Conservation (phyloP, 1,139 yeast species). For the Candida pseudoviswanathii region DNA sequence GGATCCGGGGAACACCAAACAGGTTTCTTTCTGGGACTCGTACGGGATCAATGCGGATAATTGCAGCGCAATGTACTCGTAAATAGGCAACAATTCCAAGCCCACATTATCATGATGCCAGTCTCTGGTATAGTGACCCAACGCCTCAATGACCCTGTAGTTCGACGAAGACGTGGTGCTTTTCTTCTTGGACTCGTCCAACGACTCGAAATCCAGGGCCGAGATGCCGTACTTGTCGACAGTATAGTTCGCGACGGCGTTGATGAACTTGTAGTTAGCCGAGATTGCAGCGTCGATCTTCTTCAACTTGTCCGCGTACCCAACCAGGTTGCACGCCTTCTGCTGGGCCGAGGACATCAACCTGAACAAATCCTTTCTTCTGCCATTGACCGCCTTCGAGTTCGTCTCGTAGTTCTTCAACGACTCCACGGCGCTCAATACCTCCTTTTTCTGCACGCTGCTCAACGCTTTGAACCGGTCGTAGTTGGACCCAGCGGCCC, state of each 20-base stretch:
- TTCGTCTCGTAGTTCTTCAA: conserved; percentile 47
- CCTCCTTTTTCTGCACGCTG: conserved; percentile 28
- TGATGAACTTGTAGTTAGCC: conserved; percentile 48
- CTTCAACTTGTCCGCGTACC: conserved; percentile 56
- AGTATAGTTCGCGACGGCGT: conserved; percentile 44
- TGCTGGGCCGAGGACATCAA: conserved; percentile 60
- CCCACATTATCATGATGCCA: conserved; percentile 51
- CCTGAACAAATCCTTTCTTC: conserved; percentile 48
- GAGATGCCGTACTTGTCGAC: conserved; percentile 42
- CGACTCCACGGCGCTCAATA: conserved; percentile 54
- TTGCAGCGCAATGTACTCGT: conserved; percentile 46
- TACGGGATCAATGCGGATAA: conserved; percentile 30
- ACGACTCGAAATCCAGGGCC: conserved; percentile 39
- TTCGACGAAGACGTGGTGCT: conserved; percentile 36
- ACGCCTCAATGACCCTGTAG: conserved; percentile 65
- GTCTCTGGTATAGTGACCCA: conserved; percentile 76
- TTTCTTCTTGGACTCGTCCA: conserved; percentile 17
- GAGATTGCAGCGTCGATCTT: conserved; percentile 45
- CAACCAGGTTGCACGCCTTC: conserved; percentile 50
- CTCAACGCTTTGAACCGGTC: conserved; percentile 19
- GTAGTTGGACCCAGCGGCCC: conserved; percentile 14
- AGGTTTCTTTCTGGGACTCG: conserved; percentile 33
- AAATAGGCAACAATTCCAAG: conserved; percentile 53
- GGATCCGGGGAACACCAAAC: conserved; percentile 73
- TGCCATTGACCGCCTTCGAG: conserved; percentile 45